These are phyloP conservation scores for Glycine soja DNA, from an alignment of 306 rosid genomes.

Conservation along the genomic window DNA sequence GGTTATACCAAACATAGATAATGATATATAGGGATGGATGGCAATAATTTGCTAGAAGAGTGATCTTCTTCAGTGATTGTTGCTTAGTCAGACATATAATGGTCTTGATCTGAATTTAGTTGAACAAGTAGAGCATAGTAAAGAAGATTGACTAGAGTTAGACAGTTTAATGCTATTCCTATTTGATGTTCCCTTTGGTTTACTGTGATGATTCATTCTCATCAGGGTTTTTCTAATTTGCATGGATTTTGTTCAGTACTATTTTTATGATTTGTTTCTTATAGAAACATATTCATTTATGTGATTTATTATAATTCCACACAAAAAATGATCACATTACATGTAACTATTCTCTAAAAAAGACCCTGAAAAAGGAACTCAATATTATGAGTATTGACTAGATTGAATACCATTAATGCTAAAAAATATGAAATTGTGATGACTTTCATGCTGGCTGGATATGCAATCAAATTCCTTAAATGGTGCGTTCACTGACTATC, in stretches of 20 bases:
- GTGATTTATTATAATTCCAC: neutral
- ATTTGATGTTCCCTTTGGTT: conserved; percentile 7
- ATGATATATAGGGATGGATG: no score
- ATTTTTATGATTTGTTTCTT: no score
- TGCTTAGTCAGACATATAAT: neutral
- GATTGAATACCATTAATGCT: no score
- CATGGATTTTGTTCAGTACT: conserved; percentile 2
- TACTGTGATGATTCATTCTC: neutral
- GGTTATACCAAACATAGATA: no score
- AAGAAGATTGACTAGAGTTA: no score
- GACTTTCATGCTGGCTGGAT: no score
- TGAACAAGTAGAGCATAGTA: neutral
- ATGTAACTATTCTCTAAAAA: neutral
- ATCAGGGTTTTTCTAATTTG: neutral
- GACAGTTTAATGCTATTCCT: no score
- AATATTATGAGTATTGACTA: conserved; percentile 9
- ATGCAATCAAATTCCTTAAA: no score
- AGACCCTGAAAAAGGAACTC: neutral
- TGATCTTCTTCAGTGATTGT: neutral
- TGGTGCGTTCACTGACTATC: no score
- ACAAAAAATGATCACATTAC: neutral
- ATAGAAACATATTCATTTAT: neutral
- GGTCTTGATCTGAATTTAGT: conserved; percentile 29
- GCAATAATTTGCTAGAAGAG: no score
- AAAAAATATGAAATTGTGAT: no score